Conservation (phyloP, 495 filamentous ascomycete species). For the Cenococcum geophilum region DNA sequence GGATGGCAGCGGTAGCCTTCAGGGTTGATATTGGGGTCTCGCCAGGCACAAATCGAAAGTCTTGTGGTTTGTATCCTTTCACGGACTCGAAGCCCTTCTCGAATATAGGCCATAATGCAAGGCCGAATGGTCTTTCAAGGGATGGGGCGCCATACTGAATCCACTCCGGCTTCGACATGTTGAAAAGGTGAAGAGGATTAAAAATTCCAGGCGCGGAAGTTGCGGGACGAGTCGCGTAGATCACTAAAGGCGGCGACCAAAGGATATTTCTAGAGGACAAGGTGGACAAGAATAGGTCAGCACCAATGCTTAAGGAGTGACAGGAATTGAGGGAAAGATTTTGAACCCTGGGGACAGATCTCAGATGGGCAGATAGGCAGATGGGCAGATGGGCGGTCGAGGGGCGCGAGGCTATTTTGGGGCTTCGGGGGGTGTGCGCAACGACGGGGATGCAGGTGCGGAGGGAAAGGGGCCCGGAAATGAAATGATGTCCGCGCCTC, state of each 20-base stretch:
- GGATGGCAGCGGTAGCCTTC: constrained; percentile 55
- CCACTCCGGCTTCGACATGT: constrained; percentile 33
- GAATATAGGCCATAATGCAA: constrained; percentile 92
- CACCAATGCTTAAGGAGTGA: constrained; percentile 22
- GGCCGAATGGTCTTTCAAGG: constrained; percentile 85
- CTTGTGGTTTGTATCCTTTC: constrained; percentile 63
- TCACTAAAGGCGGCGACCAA: not conserved
- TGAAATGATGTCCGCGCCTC: constrained; percentile 15
- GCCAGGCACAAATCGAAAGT: constrained; percentile 63
- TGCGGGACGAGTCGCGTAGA: not conserved
- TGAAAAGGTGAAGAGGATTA: constrained; percentile 1
- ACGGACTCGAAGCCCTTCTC: constrained; percentile 69
- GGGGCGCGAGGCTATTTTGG: not conserved
- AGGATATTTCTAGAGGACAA: not conserved
- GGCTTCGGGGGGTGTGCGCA: too few species aligned
- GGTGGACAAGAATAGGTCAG: not conserved
- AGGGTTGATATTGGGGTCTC: constrained; percentile 66
- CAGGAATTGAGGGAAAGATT: constrained; percentile 3
- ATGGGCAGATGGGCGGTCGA: not conserved
- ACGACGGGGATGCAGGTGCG: too few species aligned
- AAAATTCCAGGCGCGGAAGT: constrained; percentile 5
- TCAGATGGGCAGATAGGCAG: not conserved
- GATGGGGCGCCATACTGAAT: constrained; percentile 51
- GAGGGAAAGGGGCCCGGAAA: constrained; percentile 24
- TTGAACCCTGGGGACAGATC: not conserved